Percentiles rank a stretch among this genome's conserved stretches.
Evolutionary conservation across 176 grass and related monocot species (phyloP).

Genomic region (Oryza meyeriana): DNA sequence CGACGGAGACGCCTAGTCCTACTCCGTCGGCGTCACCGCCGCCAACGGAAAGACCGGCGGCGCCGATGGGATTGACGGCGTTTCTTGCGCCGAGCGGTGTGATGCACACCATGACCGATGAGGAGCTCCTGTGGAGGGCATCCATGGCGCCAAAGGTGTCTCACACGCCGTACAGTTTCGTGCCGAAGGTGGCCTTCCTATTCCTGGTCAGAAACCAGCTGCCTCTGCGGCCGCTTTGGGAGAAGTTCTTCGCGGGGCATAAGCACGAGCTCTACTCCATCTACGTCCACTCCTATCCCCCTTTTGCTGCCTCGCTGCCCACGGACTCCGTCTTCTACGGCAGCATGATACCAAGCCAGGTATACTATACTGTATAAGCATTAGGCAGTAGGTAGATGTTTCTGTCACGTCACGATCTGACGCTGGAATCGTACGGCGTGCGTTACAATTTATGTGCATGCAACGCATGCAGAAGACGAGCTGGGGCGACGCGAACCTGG

Average conservation of each 20-base stretch:
- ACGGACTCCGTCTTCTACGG: constrained; percentile 55
- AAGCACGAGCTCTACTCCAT: constrained; percentile 48
- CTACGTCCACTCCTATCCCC: constrained; percentile 61
- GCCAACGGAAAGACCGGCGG: not conserved
- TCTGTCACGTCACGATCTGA: not conserved
- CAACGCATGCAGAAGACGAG: constrained; percentile 30
- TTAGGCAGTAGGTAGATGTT: not conserved
- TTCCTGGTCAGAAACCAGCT: constrained; percentile 52
- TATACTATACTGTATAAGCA: not conserved
- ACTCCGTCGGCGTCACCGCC: not conserved
- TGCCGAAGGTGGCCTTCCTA: constrained; percentile 71
- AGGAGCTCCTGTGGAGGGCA: constrained; percentile 59
- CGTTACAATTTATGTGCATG: not conserved
- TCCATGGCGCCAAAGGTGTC: constrained; percentile 50
- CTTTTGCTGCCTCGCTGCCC: constrained; percentile 39
- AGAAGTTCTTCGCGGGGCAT: constrained; percentile 70
- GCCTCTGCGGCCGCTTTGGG: constrained; percentile 64
- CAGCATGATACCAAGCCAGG: constrained; percentile 68
- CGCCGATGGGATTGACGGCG: not conserved
- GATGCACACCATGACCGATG: constrained; percentile 58
- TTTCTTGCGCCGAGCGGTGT: not conserved
- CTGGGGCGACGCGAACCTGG: constrained; percentile 56
- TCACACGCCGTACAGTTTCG: constrained; percentile 22
- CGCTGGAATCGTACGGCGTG: not conserved
- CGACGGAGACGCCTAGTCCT: not conserved